Conservation (phyloP, 1,139 yeast species). For the Hyphopichia wangnamkhiaoensis region DNA sequence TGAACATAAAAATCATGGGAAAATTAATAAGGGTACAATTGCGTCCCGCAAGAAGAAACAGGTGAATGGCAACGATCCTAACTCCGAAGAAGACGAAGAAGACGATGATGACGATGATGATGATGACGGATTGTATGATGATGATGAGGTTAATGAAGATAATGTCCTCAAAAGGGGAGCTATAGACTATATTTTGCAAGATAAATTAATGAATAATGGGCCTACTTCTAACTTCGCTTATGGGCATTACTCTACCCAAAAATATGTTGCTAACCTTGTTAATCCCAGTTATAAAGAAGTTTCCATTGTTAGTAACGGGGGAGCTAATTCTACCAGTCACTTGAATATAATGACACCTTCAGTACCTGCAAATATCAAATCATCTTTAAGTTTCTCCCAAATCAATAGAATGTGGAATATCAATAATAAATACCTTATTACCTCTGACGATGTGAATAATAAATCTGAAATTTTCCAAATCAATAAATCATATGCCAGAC, state of each 20-base stretch:
- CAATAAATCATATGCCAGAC: conserved; percentile 63
- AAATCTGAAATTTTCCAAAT: conserved; percentile 77
- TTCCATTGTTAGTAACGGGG: conserved; percentile 72
- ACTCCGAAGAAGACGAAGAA: conserved; percentile 8
- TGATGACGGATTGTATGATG: conserved; percentile 31
- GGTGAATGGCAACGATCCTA: too few species aligned
- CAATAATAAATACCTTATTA: conserved; percentile 57
- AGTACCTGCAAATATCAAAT: conserved; percentile 63
- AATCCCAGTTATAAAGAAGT: conserved; percentile 69
- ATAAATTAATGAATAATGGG: conserved; percentile 65
- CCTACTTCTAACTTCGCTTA: conserved; percentile 72
- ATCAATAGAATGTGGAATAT: conserved; percentile 77
- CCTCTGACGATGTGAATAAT: conserved; percentile 65
- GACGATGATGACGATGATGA: conserved; percentile 24
- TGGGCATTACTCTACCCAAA: conserved; percentile 61
- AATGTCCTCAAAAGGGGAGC: conserved; percentile 26
- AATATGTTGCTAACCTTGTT: conserved; percentile 57
- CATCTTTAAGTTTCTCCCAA: conserved; percentile 74
- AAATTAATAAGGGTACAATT: not conserved
- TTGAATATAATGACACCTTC: conserved; percentile 65
- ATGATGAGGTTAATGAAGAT: conserved; percentile 37
- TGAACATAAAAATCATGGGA: conserved; percentile 2
- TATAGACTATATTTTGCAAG: conserved; percentile 48
- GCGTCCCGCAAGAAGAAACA: not conserved
- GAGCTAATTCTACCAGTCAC: conserved; percentile 56